Evolutionary conservation across 208 protist species (phyloP), one percentile per base, ranked within the genome.

Genomic region (Willaertia magna): DNA sequence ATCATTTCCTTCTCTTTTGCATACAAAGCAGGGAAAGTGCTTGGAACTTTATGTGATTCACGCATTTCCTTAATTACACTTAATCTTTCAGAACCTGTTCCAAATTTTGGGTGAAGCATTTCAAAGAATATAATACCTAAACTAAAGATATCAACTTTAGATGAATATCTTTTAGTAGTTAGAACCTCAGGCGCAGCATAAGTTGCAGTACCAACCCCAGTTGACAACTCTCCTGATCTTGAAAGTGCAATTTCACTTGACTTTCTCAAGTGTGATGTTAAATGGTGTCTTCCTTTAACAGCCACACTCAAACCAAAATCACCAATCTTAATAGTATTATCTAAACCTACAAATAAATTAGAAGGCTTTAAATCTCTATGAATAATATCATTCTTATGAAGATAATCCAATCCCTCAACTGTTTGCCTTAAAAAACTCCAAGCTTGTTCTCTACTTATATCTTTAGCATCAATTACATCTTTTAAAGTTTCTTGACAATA

Each of bases 121-220:
- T 86, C 84, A 46, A 76, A 86, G 48, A 86, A 82, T 9, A 86
- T 86, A 4, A 86, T 82, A 46, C 84, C 84, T 47, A 86, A 44
- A 26, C 39, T n/a, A 49, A 39, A 86, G n/a, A 86, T 82, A 16
- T 86, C 84, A 52, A 74, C 49, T 75, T 86, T 86, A 1, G 9
- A 30, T 2, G 47, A n/a, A 14, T 76, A 76, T 26, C 44, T n/a
- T 20, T 7, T 67, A 1, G 20, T 22, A 0, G 9, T 83, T 20
- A 44, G 20, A n/a, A 86, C 26, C 30, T 86, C 84, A n/a, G 84
- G 84, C 3, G 84, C 26, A n/a, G 14, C 30, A 48, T 76, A 86
- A 14, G 44, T 18, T 16, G 11, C 3, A n/a, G 84, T 86, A 18
- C 84, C 84, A 14, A 86, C 55, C 7, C 40, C 61, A 34, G 55